Conservation (phyloP, 1,139 yeast species). For the Nakaseomyces sp. region DNA sequence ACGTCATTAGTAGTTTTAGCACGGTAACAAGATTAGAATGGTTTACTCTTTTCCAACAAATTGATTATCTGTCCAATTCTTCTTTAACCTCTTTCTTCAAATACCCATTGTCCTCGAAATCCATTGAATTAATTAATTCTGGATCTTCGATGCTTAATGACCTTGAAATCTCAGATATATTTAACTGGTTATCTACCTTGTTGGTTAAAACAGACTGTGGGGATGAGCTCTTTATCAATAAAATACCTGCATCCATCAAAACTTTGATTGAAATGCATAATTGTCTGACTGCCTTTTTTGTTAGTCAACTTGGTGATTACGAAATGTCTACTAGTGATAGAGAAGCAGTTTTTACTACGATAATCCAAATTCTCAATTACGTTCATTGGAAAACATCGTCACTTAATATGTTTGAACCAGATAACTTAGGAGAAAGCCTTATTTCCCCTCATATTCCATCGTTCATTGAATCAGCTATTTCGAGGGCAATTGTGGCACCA, state of each 20-base stretch:
- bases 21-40: constrained; percentile 66
- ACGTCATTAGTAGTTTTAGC: constrained; percentile 51
- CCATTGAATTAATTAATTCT: constrained; percentile 17
- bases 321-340: constrained; percentile 49
- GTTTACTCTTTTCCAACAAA: constrained; percentile 63
- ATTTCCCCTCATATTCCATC: constrained; percentile 64
- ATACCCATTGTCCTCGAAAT: constrained; percentile 31
- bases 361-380: constrained; percentile 59
- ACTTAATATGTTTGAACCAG: constrained; percentile 42
- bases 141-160: constrained; percentile 36
- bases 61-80: constrained; percentile 57
- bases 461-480: constrained; percentile 72
- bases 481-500: constrained; percentile 69
- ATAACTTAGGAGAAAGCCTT: constrained; percentile 20
- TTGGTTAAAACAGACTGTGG: constrained; percentile 31
- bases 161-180: constrained; percentile 59
- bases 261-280: constrained; percentile 59
- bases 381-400: constrained; percentile 62
- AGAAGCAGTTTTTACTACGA: constrained; percentile 58
- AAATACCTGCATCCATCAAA: constrained; percentile 64
- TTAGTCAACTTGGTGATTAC: constrained; percentile 57
- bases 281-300: constrained; percentile 57
- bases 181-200: constrained; percentile 57
- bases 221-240: constrained; percentile 39
- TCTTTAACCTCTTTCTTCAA: constrained; percentile 50